phyloP scores from a whole-genome alignment of 2,329 filamentous ascomycete genomes.

The Coleophoma crateriformis region DNA sequence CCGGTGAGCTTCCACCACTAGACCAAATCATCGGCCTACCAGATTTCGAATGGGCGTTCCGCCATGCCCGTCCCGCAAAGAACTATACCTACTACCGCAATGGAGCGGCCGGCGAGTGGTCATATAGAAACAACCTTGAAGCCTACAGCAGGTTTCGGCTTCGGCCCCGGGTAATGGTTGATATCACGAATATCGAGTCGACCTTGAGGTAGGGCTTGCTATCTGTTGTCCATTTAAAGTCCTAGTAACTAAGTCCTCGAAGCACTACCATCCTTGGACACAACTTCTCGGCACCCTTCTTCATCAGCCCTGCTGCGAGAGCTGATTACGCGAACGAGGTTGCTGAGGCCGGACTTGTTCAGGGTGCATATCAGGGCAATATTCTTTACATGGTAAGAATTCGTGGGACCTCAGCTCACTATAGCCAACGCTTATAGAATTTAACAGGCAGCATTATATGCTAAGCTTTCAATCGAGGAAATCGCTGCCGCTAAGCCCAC shows the following conservation, averaged over 20 bases:
- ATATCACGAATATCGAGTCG: conserved; percentile 36
- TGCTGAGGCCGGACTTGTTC: conserved; percentile 29
- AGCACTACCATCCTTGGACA: conserved; percentile 22
- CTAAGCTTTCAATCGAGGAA: conserved; percentile 7
- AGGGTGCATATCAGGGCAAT: conserved; percentile 23
- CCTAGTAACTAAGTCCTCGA: neutral
- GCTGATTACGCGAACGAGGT: conserved; percentile 25
- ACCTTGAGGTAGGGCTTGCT: conserved; percentile 28
- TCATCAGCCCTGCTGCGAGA: conserved; percentile 28
- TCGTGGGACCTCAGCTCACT: neutral
- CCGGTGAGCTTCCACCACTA: conserved; percentile 33
- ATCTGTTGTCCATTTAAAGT: no score
- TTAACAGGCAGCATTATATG: conserved; percentile 3
- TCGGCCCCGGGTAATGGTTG: conserved; percentile 41
- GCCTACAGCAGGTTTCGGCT: conserved; percentile 42
- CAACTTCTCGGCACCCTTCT: conserved; percentile 31
- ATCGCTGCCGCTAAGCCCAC: conserved; percentile 5
- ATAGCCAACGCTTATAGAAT: neutral
- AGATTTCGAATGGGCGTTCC: conserved; percentile 48
- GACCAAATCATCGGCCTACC: conserved; percentile 41
- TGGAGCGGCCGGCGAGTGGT: conserved; percentile 49
- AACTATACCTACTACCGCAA: conserved; percentile 54
- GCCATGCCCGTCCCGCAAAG: conserved; percentile 37
- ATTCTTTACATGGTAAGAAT: conserved; percentile 9
- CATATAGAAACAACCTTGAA: conserved; percentile 52